phyloP scores from a whole-genome alignment of 176 grass and related monocot species.

The Triticum urartu region DNA sequence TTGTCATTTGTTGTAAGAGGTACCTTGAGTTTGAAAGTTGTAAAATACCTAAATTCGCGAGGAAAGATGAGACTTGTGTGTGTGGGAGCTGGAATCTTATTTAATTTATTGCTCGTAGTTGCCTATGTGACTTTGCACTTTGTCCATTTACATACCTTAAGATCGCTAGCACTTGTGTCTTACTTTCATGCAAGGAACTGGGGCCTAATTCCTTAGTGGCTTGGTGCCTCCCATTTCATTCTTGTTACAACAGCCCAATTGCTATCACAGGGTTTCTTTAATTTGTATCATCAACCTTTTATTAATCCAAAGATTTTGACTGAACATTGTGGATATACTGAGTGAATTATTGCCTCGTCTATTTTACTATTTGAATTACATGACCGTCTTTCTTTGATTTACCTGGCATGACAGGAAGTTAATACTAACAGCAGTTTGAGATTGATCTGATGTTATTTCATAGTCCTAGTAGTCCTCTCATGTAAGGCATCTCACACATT shows the following conservation, averaged over 20 bases:
- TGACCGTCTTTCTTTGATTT: background rate
- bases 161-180: no score
- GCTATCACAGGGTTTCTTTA: background rate
- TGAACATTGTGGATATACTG: background rate
- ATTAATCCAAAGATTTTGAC: background rate
- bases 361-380: slow-evolving; percentile 29
- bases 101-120: background rate
- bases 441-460: background rate
- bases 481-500: slow-evolving; percentile 29
- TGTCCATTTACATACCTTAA: background rate
- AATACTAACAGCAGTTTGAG: background rate
- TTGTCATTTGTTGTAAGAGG: background rate
- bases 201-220: background rate
- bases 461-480: background rate
- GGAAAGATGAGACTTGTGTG: background rate
- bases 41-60: background rate
- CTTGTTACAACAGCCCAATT: background rate
- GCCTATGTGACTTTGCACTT: slow-evolving; percentile 8
- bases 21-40: background rate
- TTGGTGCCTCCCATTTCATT: background rate
- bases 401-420: background rate
- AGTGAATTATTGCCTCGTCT: slow-evolving; percentile 5
- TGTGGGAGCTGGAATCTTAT: background rate
- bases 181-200: slow-evolving; percentile 24
- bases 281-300: background rate